Conservation (phyloP, 2,329 filamentous ascomycete species). For the Arthrobotrys musiformis region DNA sequence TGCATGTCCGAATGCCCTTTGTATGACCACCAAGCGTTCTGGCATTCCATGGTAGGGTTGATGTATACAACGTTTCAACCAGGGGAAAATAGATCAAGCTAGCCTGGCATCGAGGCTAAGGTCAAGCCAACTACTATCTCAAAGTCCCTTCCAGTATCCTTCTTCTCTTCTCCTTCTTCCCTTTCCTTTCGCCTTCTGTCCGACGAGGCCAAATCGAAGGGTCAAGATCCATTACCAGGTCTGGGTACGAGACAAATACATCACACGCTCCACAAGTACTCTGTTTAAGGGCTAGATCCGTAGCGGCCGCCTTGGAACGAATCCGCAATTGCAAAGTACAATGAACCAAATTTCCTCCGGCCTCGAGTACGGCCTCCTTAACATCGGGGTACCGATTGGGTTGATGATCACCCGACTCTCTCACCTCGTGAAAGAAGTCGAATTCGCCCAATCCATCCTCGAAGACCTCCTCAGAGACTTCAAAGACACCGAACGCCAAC, state of each 20-base stretch:
- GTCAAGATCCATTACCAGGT: too few species aligned
- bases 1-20: too few species aligned
- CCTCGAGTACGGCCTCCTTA: background rate
- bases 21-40: too few species aligned
- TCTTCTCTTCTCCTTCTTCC: background rate
- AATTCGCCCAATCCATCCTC: background rate
- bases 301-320: too few species aligned
- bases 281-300: too few species aligned
- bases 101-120: background rate
- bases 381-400: background rate
- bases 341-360: background rate
- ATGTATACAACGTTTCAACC: too few species aligned
- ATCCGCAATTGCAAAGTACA: too few species aligned
- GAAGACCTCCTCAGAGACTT: conserved; percentile 19
- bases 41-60: too few species aligned
- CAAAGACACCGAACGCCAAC: conserved; percentile 9
- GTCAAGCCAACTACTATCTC: background rate
- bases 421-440: background rate
- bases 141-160: background rate
- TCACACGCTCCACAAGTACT: too few species aligned
- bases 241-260: too few species aligned
- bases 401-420: background rate
- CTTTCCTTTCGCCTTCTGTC: background rate
- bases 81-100: too few species aligned
- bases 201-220: too few species aligned